Conservation (phyloP, 306 rosid species). For the Ormosia semicastrata region DNA sequence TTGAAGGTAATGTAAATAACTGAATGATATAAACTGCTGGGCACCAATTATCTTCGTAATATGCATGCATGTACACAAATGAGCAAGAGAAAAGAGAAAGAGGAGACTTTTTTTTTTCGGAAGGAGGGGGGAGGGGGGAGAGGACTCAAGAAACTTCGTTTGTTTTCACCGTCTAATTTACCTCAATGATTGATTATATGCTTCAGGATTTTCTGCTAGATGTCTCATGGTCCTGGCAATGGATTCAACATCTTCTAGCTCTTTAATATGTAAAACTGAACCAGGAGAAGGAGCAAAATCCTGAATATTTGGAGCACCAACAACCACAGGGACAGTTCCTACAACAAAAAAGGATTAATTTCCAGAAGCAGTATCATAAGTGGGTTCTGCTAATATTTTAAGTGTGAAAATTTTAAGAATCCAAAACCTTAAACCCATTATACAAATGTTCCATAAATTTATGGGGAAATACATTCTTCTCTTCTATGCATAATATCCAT, state of each 20-base stretch:
- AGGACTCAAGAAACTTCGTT: background rate
- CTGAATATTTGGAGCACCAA: slow-evolving; percentile 93
- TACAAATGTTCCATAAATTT: background rate
- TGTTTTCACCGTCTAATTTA: slow-evolving; percentile 31
- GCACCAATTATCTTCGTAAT: background rate
- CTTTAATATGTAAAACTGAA: slow-evolving; percentile 75
- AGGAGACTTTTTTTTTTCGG: background rate
- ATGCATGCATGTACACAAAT: background rate
- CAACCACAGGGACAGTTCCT: slow-evolving; percentile 91
- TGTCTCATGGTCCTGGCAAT: slow-evolving; percentile 73
- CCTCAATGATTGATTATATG: slow-evolving; percentile 81
- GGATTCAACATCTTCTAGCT: slow-evolving; percentile 60
- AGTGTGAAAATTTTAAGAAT: background rate
- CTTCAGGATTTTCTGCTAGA: slow-evolving; percentile 78
- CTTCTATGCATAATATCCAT: background rate
- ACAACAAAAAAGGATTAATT: slow-evolving; percentile 22
- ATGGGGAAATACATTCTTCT: background rate
- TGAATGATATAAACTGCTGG: background rate
- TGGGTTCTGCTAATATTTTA: background rate
- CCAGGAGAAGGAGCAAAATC: slow-evolving; percentile 79
- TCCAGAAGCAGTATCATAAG: slow-evolving; percentile 13
- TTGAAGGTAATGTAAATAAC: slow-evolving; percentile 7
- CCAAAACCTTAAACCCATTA: background rate
- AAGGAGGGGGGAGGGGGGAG: background rate
- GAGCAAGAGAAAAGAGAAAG: background rate